Evolutionary conservation across 228 moss, liverwort and hornwort species (phyloP).

Genomic region (Sphagnum magellanicum): DNA sequence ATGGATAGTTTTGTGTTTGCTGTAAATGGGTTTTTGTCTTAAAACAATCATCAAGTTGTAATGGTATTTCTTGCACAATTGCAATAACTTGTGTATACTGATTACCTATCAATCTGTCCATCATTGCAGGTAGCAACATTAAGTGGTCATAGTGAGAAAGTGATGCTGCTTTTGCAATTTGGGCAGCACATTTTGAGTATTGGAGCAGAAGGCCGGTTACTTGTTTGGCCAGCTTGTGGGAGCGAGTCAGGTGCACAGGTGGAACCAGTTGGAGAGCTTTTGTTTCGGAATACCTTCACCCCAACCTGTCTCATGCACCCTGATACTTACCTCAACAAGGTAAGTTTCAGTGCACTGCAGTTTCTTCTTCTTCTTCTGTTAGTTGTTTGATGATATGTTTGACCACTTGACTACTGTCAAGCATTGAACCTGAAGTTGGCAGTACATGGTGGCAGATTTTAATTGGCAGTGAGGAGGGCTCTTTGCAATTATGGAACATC

Average conservation of each 20-base stretch:
- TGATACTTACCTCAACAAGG: slow-evolving; percentile 93
- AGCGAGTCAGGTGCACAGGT: slow-evolving; percentile 14
- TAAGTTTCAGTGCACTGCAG: slow-evolving; percentile 5
- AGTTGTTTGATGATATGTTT: neutral
- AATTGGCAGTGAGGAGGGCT: slow-evolving; percentile 82
- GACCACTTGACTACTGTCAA: too few species aligned
- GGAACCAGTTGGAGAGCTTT: slow-evolving; percentile 55
- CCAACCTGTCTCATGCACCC: slow-evolving; percentile 97
- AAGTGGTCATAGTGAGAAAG: slow-evolving; percentile 61
- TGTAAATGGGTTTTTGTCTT: neutral
- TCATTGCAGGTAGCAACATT: slow-evolving; percentile 54
- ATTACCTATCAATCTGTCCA: neutral
- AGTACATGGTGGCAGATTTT: slow-evolving; percentile 30
- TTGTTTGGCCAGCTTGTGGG: slow-evolving; percentile 52
- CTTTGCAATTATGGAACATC: slow-evolving; percentile 84
- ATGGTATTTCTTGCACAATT: neutral
- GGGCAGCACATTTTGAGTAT: slow-evolving; percentile 78
- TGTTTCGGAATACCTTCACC: slow-evolving; percentile 76
- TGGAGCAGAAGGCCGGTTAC: slow-evolving; percentile 56
- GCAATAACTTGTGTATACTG: neutral
- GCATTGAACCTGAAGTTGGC: too few species aligned
- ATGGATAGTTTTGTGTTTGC: neutral
- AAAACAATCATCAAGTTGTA: neutral
- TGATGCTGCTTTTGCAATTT: slow-evolving; percentile 60
- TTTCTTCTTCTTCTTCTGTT: neutral